Evolutionary conservation across 768 basidiomycete species (phyloP), one percentile per base, ranked within the genome.

Genomic region (Termitomyces sp.): DNA sequence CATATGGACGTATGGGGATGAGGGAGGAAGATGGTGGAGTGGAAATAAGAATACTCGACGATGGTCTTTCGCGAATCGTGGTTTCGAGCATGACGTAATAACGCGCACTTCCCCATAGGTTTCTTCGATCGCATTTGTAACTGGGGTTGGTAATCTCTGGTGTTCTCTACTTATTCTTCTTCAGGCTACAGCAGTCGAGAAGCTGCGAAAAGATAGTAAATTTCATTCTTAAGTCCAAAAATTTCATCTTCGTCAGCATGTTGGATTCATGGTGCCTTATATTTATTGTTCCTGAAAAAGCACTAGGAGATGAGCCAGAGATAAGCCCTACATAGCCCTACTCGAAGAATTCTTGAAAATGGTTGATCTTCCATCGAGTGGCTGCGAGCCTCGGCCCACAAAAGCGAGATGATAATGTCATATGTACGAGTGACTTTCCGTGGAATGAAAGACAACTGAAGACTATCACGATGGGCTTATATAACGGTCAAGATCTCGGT

Each of bases 1-100:
- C 75, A 82, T 81, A 14, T 27, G 25, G 40, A 32, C 5, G 27
- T 44, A 37, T 42, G 54, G 45, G n/a, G 49, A 42, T n/a, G 57
- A 52, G 50, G 44, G 54, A 47, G 27, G 58, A 57, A 64, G 62
- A 61, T 64, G 63, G 64, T 63, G 41, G 52, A 58, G 59, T 56
- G 39, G 57, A 50, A 54, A 59, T 51, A 62, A 60, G 59, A 46
- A 54, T 19, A 30, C 35, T 42, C 32, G 16, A 25, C 32, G 48
- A 34, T 49, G 28, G 19, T 53, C 42, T 52, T 41, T 34, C 32
- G 52, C n/a, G 50, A 51, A 41, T 17, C 25, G 39, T 37, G 23
- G 55, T 50, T 60, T 21, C 37, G 48, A 45, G 54, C 32, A 59
- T 64, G 63, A 64, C 57, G 63, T 64, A 57, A 63, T 59, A 54